A percentile compares a stretch with the other conserved stretches of the same genome.
These are phyloP conservation scores for Suillus spraguei DNA, from an alignment of 768 basidiomycete genomes.

Conservation along the genomic window DNA sequence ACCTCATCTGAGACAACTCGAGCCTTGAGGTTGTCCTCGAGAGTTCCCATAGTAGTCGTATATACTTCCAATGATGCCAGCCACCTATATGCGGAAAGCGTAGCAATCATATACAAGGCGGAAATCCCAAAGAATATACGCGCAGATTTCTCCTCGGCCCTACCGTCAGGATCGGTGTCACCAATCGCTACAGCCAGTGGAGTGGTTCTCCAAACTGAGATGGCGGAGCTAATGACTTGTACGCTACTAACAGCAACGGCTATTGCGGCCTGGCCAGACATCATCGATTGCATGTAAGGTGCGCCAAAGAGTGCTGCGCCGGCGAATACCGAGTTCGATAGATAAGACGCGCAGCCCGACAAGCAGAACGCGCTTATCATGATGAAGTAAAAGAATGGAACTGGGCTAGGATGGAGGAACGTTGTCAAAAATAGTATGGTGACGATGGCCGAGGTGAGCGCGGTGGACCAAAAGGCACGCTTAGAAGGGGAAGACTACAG, in stretches of 20 bases:
- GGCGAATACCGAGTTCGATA: constrained; percentile 77
- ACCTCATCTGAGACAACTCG: constrained; percentile 21
- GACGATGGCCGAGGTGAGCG: constrained; percentile 54
- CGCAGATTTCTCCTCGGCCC: constrained; percentile 68
- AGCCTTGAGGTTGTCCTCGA: constrained; percentile 41
- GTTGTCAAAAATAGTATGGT: constrained; percentile 68
- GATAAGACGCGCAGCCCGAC: constrained; percentile 67
- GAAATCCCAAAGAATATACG: constrained; percentile 75
- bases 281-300: constrained; percentile 67
- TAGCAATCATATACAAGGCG: constrained; percentile 60
- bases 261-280: constrained; percentile 86
- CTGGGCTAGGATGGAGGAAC: constrained; percentile 53
- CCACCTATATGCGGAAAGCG: constrained; percentile 56
- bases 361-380: constrained; percentile 61
- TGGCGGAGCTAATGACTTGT: constrained; percentile 66
- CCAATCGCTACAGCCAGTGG: constrained; percentile 21
- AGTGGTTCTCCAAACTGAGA: constrained; percentile 54
- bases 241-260: constrained; percentile 81
- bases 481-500: constrained; percentile 60
- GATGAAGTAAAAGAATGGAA: constrained; percentile 65
- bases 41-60: constrained; percentile 48
- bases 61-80: constrained; percentile 63
- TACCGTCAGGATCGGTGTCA: constrained; percentile 34
- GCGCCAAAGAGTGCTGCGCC: constrained; percentile 84
- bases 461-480: constrained; percentile 53